These are phyloP conservation scores for Prunus padus DNA, from an alignment of 306 rosid species.

Conservation along the genomic window DNA sequence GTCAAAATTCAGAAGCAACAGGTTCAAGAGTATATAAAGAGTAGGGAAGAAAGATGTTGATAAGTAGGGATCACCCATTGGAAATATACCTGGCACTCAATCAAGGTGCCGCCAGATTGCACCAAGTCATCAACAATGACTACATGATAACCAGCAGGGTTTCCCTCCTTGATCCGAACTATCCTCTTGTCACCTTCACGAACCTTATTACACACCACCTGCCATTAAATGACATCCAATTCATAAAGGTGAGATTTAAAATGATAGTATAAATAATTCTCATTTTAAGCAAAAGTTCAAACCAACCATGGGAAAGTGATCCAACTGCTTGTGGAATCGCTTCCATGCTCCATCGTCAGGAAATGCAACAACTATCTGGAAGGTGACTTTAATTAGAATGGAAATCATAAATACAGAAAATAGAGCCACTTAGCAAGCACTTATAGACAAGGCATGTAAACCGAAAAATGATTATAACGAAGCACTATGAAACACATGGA, in stretches of 20 bases:
- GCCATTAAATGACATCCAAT: constrained; percentile 23
- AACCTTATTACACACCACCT: constrained; percentile 91
- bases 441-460: background rate
- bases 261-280: background rate
- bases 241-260: background rate
- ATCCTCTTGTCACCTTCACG: constrained; percentile 95
- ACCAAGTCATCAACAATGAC: constrained; percentile 98
- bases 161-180: constrained; percentile 92
- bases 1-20: background rate
- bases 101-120: constrained; percentile 94
- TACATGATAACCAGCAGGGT: constrained; percentile 77
- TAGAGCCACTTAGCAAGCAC: constrained; percentile 9
- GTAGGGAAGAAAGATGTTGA: background rate
- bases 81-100: constrained; percentile 81
- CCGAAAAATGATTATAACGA: background rate
- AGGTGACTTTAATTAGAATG: constrained; percentile 19
- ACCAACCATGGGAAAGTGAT: constrained; percentile 67
- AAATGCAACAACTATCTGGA: constrained; percentile 92
- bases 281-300: constrained; percentile 10
- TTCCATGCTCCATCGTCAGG: constrained; percentile 99
- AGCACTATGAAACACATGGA: background rate
- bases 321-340: constrained; percentile 91
- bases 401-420: background rate
- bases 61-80: background rate
- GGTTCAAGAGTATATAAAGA: constrained; percentile 4